Base-by-base conservation (phyloP, 306 rosid genomes). In the Crotalaria pallida region DNA sequence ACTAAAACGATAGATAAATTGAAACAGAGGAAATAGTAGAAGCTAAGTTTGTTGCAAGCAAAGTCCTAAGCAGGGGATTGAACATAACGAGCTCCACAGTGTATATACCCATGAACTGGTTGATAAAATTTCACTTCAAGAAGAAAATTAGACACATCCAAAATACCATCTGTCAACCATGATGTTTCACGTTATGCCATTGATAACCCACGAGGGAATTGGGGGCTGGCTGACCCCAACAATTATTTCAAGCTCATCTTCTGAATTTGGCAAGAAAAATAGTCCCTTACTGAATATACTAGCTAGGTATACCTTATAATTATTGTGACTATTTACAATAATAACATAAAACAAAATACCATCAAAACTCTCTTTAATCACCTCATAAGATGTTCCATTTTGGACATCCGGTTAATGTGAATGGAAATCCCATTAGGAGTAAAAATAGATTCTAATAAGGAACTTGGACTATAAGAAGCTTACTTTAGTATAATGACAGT, bases 121-220 rank as follows among this genome's bases (percentile, higher is more conserved):
- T 61, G 62, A 67, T 16, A 73, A 63, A 67, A 56, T 22, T 47
- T 55, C 1, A 74, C 19, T 68, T 47, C 44, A 7, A 6, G 0
- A 49, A 15, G 40, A 23, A 65, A 62, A 45, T 34, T 57, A 66
- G 60, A 64, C 53, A 57, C 92, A 69, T 72, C 81, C 84, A 82
- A 80, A 65, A 77, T 58, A 76, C 77, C 77, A 75, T 60, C 80
- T 81, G 83, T 84, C 82, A 78, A 78, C 78, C 83, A 84, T 84
- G 79, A 84, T 84, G 87, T 70, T 85, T 81, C 92, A 84, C 90
- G 84, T 81, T 89, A 78, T 84, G 67, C 84, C 66, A 92, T 92
- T 87, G 88, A 87, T 92, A 88, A 80, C 84, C 81, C 92, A 78
- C 80, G 89, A 81, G 86, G 66, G 40, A 55, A 29, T 75, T 41